Conservation (phyloP, 2,329 filamentous ascomycete genomes). For the Arthroderma sp. region DNA sequence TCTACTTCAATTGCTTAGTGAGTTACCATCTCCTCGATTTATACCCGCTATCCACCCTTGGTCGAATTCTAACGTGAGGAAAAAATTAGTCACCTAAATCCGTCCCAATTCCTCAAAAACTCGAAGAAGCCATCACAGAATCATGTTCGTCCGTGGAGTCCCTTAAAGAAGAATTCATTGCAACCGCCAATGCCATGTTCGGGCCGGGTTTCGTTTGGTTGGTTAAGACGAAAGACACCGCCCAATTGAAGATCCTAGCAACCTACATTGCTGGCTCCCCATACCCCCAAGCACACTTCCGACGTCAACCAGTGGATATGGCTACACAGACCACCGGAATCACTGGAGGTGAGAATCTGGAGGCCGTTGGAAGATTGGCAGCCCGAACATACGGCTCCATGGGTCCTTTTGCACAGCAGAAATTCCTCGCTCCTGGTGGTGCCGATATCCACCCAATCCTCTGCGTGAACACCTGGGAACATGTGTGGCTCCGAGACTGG, state of each 20-base stretch:
- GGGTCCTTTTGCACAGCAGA: constrained; percentile 19
- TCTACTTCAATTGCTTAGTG: constrained; percentile 39
- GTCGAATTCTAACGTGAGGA: neutral
- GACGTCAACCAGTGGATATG: constrained; percentile 47
- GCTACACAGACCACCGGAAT: constrained; percentile 28
- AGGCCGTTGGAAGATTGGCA: constrained; percentile 12
- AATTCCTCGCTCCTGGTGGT: constrained; percentile 30
- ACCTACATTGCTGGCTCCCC: constrained; percentile 90
- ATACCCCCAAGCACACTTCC: constrained; percentile 72
- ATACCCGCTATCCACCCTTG: constrained; percentile 3
- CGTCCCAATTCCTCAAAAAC: constrained; percentile 43
- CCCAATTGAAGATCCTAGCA: constrained; percentile 55
- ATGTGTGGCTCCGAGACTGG: constrained; percentile 79
- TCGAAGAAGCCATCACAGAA: constrained; percentile 50
- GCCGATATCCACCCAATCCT: constrained; percentile 60
- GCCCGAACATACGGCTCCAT: constrained; percentile 17
- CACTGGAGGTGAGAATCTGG: constrained; percentile 14
- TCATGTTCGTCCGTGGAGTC: constrained; percentile 76
- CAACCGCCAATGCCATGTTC: constrained; percentile 82
- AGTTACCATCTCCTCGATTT: constrained; percentile 37
- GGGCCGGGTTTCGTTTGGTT: constrained; percentile 97
- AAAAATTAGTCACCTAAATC: constrained; percentile 29
- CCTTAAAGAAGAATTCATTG: constrained; percentile 64
- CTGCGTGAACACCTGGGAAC: constrained; percentile 94
- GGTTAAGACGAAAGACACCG: constrained; percentile 46